Conservation (phyloP, 495 filamentous ascomycete genomes). For the Trichoderma orchidacearum region DNA sequence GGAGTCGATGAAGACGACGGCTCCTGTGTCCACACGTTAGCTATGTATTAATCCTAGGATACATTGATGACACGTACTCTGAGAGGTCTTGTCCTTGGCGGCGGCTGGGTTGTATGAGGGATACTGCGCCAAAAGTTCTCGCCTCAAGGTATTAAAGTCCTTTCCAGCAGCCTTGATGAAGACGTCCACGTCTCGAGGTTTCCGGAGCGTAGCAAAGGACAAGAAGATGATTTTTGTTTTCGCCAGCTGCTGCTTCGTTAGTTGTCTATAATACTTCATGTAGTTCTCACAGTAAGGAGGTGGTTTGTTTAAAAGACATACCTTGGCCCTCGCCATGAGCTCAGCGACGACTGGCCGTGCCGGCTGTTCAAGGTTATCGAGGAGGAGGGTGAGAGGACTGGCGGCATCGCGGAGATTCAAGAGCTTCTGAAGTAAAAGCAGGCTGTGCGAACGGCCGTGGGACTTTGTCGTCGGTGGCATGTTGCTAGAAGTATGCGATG, state of each 20-base stretch:
- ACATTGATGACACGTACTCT: constrained; percentile 13
- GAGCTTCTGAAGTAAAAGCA: constrained; percentile 75
- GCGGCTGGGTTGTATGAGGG: constrained; percentile 18
- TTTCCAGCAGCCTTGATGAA: constrained; percentile 54
- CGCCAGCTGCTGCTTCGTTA: constrained; percentile 21
- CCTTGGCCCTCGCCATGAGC: constrained; percentile 64
- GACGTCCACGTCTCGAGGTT: constrained; percentile 39
- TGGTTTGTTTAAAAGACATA: constrained; percentile 14
- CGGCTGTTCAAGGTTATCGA: constrained; percentile 78
- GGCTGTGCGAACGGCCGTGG: constrained; percentile 71
- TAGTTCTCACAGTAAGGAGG: background rate
- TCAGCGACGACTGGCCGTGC: constrained; percentile 56
- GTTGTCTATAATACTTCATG: background rate
- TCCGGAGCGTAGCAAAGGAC: constrained; percentile 56
- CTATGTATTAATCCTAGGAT: constrained; percentile 5
- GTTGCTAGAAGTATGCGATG: background rate
- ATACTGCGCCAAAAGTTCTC: constrained; percentile 45
- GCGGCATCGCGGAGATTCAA: constrained; percentile 63
- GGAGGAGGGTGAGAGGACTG: constrained; percentile 73
- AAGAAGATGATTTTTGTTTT: constrained; percentile 54
- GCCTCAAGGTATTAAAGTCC: constrained; percentile 30
- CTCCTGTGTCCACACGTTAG: constrained; percentile 27
- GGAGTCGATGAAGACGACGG: constrained; percentile 49
- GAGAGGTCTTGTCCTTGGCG: constrained; percentile 9
- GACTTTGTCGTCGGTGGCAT: constrained; percentile 18